Base-by-base conservation (phyloP, 139 green algal species). In the Tetradesmus lagerheimii region DNA sequence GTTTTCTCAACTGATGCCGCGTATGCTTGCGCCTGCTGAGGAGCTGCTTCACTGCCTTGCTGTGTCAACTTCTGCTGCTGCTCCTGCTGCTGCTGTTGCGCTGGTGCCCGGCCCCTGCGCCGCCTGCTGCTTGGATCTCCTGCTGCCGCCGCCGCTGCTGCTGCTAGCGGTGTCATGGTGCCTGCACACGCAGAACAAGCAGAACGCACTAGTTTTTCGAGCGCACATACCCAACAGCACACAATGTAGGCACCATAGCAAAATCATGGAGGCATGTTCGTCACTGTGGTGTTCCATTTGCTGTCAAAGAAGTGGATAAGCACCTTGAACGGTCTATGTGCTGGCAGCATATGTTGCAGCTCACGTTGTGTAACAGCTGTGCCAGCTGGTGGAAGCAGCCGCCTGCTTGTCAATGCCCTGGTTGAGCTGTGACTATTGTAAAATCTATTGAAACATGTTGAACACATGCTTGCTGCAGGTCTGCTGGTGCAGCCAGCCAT, bases 71-170 rank as follows among this genome's bases (percentile, higher is more conserved):
- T 35, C 25, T 77, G 31, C 34, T 50, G 81, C 53, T 77, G 50
- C 80, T 86, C 47, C 29, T 16, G 20, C 25, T 71, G 23, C n/a
- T 71, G 23, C 31, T n/a, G 23, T 18, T 20, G 2, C 31, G 20
- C 31, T 31, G 20, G 8, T 23, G 9, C 4, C 57, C 31, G n/a
- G 57, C 57, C 2, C 25, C 57, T 71, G 57, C 57, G 57, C 57
- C 57, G 20, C 57, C 57, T 31, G 57, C 57, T 71, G 18, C 57
- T 23, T 31, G 57, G 57, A 31, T n/a, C 57, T 71, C 20, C 57
- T 79, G 71, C 71, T 79, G 71, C 71, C 41, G 71, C 71, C 31
- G 27, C 71, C n/a, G n/a, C 57, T 71, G 57, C 57, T 79, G 71
- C 71, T 79, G 71, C 71, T 79, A n/a, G n/a, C 31, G 27, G n/a